Percentiles rank a stretch among this genome's conserved stretches.
These are phyloP conservation scores for Aspergillus eucalypticola DNA, from an alignment of 2,329 filamentous ascomycete species.

Conservation along the genomic window DNA sequence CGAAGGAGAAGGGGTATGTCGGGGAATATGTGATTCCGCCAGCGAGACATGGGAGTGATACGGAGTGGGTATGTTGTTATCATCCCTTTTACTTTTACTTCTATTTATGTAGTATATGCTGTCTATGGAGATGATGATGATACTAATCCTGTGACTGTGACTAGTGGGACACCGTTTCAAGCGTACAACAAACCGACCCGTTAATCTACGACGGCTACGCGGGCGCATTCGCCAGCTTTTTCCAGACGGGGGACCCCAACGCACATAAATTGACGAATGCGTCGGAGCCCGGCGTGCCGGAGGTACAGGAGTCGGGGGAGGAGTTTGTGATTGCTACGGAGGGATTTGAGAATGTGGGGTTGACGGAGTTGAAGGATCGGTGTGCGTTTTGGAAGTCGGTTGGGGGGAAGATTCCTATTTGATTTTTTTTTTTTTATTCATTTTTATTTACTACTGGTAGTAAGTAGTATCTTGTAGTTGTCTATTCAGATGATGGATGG, in stretches of 20 bases:
- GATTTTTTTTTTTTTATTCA: not conserved
- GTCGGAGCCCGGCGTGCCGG: constrained; percentile 47
- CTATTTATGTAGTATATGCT: not conserved
- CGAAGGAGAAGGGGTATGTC: constrained; percentile 52
- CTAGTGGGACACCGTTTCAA: constrained; percentile 59
- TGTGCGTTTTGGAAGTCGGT: constrained; percentile 58
- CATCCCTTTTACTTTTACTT: not conserved
- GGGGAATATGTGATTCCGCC: constrained; percentile 62
- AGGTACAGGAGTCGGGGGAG: constrained; percentile 38
- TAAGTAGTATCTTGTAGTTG: too few relatives aligned
- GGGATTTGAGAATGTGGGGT: constrained; percentile 46
- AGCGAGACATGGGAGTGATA: constrained; percentile 61
- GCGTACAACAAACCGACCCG: constrained; percentile 54
- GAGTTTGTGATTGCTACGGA: constrained; percentile 55
- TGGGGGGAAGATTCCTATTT: constrained; percentile 51
- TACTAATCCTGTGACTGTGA: not conserved
- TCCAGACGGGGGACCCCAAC: constrained; percentile 61
- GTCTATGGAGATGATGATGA: not conserved
- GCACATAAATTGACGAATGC: constrained; percentile 54
- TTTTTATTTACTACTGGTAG: too few relatives aligned
- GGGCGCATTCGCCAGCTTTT: constrained; percentile 62
- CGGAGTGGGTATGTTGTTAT: constrained; percentile 50
- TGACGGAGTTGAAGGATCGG: constrained; percentile 46
- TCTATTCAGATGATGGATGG: too few relatives aligned
- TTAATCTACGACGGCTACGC: constrained; percentile 58